Evolutionary conservation across 352 stramenopile species (phyloP), one percentile per base, ranked within the genome.

Genomic region (Globisporangium radiosum): DNA sequence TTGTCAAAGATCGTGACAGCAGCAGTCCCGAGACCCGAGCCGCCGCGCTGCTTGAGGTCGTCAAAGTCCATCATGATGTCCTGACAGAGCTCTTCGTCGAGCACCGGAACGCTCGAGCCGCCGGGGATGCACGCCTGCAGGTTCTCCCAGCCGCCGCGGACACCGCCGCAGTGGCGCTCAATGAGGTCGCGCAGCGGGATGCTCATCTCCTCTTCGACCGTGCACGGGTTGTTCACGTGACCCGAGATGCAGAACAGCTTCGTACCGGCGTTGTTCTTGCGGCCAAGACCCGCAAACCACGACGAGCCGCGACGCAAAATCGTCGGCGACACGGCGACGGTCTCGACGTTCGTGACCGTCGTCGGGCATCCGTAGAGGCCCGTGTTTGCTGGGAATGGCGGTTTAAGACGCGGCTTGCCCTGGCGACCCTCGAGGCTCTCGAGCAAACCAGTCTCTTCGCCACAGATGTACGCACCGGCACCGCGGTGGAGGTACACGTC

Each of bases 31-130:
- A 99, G 80, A 71, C 95, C 97, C 44, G 92, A 98, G 59, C 96
- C 95, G 70, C 84, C 81, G 40, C 88, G 90, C 70, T 92, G 81
- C 69, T 98, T 97, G 52, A 99, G 84, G 71, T 99, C 97, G 81
- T 99, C 97, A 75, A 99, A 99, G 75, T 99, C 97, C 97, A 99
- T 99, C 65, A 99, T 88, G 52, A 98, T 98, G 68, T 99, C 95
- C 67, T 99, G 82, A 70, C 83, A 94, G 56, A 90, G 64, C 62
- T 90, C 82, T 71, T 92, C 96, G 72, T 98, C 96, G 39, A 99
- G 72, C 42, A 98, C 95, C 13, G 95, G 96, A 10, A 99, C 96
- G 19, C 95, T 99, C 15, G 95, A 98, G 45, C 97, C 90, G 62
- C 97, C 96, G 6, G 96, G 97, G 71, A 99, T 99, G 70, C 97